Evolutionary conservation across 176 grass and related monocot species (phyloP).

Genomic region (Musa itinerans): DNA sequence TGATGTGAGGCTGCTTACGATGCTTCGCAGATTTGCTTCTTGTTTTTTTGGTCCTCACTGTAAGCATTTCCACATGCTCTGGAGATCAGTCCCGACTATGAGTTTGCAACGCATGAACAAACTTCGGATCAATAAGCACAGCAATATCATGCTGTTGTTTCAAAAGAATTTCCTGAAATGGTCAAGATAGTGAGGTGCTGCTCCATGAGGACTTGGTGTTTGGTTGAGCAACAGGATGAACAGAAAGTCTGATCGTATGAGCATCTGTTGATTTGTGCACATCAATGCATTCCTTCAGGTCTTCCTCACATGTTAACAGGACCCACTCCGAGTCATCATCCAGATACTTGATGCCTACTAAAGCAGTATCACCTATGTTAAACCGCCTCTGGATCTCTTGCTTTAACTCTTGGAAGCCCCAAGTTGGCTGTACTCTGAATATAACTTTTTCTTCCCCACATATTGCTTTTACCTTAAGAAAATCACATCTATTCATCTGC

Average conservation of each 20-base stretch:
- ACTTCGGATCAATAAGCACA: no score
- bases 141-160: no score
- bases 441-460: conserved; percentile 85
- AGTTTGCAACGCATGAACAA: neutral
- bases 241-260: conserved; percentile 67
- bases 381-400: conserved; percentile 73
- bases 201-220: conserved; percentile 30
- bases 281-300: conserved; percentile 83
- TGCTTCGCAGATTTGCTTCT: neutral
- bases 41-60: neutral
- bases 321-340: conserved; percentile 99
- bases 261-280: conserved; percentile 58
- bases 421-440: conserved; percentile 65
- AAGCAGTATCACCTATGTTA: conserved; percentile 20
- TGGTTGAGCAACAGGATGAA: conserved; percentile 23
- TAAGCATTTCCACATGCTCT: neutral
- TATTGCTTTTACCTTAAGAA: conserved; percentile 80
- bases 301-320: conserved; percentile 84
- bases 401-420: conserved; percentile 67
- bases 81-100: neutral
- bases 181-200: conserved; percentile 35
- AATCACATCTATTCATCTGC: conserved; percentile 31
- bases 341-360: conserved; percentile 69
- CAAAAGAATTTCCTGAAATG: neutral
- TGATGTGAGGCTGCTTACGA: no score